Conservation (phyloP, 208 protist genomes). For the Acanthamoeba lenticulata region DNA sequence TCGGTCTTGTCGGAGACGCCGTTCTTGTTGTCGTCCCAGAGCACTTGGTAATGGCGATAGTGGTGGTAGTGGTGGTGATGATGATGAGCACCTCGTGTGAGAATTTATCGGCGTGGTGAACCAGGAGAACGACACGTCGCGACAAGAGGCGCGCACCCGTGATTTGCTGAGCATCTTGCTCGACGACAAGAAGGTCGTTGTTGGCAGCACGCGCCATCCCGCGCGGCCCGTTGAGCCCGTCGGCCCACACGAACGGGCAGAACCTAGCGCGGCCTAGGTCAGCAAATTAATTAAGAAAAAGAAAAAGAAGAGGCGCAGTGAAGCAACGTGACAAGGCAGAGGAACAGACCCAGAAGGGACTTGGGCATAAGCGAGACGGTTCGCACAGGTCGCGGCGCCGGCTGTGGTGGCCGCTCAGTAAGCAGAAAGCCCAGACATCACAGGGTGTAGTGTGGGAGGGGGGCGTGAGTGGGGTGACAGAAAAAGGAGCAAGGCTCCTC, state of each 20-base stretch:
- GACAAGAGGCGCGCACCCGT: background rate
- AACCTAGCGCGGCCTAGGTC: background rate
- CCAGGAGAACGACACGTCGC: background rate
- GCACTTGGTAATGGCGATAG: background rate
- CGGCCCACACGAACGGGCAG: slow-evolving; percentile 44
- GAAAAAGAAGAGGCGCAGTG: background rate
- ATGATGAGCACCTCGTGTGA: too few relatives aligned
- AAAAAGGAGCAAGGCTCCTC: too few relatives aligned
- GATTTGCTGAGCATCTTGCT: background rate
- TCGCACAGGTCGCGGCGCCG: too few relatives aligned
- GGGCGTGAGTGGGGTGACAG: background rate
- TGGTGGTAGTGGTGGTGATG: too few relatives aligned
- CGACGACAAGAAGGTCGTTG: slow-evolving; percentile 50
- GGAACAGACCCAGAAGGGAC: too few relatives aligned
- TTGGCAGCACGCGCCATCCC: slow-evolving; percentile 15
- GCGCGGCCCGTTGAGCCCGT: background rate
- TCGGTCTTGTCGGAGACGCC: slow-evolving; percentile 29
- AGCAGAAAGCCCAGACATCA: too few relatives aligned
- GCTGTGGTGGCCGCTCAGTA: too few relatives aligned
- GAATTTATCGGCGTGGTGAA: background rate
- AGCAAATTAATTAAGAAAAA: background rate
- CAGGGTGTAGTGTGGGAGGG: background rate
- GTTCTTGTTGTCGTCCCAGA: slow-evolving; percentile 57
- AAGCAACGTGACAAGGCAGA: too few relatives aligned
- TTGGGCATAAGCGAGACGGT: too few relatives aligned